Evolutionary conservation across 108 stramenopile species (phyloP).

Genomic region (Skeletonema costatum): DNA sequence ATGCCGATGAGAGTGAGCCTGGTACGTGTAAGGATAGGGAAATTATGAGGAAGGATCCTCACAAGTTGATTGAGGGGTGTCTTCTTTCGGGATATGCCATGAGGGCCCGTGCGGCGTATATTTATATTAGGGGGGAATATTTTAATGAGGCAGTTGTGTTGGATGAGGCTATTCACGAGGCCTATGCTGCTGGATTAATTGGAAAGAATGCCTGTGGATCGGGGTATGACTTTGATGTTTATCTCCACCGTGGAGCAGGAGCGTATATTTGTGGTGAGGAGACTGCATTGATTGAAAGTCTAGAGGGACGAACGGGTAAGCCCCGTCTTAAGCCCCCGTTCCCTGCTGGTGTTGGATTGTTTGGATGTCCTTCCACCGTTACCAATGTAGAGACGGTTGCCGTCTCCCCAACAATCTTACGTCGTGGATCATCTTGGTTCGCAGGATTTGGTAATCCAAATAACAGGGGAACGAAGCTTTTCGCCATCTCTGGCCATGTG

Average conservation of each 20-base stretch:
- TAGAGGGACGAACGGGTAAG: slow-evolving; percentile 96
- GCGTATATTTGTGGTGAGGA: slow-evolving; percentile 99
- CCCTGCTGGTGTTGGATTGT: slow-evolving; percentile 98
- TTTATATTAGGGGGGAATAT: slow-evolving; percentile 99
- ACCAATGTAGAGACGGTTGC: slow-evolving; percentile 99
- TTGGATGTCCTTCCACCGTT: slow-evolving; percentile 99
- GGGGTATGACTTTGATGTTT: slow-evolving; percentile 99
- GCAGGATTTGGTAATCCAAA: slow-evolving; percentile 95
- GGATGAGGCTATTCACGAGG: slow-evolving; percentile 99
- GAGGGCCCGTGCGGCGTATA: slow-evolving; percentile 99
- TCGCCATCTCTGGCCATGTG: slow-evolving; percentile 98
- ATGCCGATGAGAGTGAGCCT: slow-evolving; percentile 99
- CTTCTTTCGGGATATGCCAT: slow-evolving; percentile 98
- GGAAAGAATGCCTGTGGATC: slow-evolving; percentile 98
- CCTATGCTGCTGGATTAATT: slow-evolving; percentile 92
- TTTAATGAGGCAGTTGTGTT: slow-evolving; percentile 99
- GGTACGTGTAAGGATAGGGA: slow-evolving; percentile 99
- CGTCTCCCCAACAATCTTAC: slow-evolving; percentile 97
- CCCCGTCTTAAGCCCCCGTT: slow-evolving; percentile 99
- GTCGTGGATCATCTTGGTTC: slow-evolving; percentile 98
- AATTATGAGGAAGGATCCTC: slow-evolving; percentile 99
- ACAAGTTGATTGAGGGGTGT: slow-evolving; percentile 99
- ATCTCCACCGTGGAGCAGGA: slow-evolving; percentile 99
- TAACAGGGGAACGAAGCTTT: slow-evolving; percentile 98
- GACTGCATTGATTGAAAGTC: slow-evolving; percentile 97